phyloP scores from a whole-genome alignment of 768 basidiomycete species.

The Nidula microcarpa region DNA sequence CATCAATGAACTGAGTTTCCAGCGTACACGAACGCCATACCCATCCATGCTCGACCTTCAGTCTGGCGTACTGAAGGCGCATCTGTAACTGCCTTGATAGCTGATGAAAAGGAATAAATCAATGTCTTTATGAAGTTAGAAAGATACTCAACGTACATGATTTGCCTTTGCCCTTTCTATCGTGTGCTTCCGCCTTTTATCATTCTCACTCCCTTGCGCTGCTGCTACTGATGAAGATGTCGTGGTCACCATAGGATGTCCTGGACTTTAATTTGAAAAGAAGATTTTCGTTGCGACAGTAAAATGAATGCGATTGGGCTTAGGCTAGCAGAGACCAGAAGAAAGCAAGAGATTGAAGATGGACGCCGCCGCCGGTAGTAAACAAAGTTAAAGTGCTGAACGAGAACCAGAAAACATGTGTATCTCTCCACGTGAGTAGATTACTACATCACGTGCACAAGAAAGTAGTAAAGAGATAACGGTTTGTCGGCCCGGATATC shows the following conservation, averaged over 20 bases:
- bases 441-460: neutral
- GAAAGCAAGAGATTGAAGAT: neutral
- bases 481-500: too few species aligned
- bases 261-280: neutral
- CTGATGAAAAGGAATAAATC: constrained; percentile 25
- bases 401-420: neutral
- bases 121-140: constrained; percentile 1
- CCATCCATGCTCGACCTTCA: constrained; percentile 84
- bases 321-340: neutral
- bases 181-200: constrained; percentile 45
- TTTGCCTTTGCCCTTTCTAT: constrained; percentile 54
- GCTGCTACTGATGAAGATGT: constrained; percentile 22
- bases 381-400: neutral
- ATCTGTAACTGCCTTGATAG: constrained; percentile 70
- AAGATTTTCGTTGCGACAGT: neutral
- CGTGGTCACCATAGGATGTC: constrained; percentile 25
- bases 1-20: constrained; percentile 2
- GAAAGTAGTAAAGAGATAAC: too few species aligned
- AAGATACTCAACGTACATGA: constrained; percentile 40
- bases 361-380: neutral
- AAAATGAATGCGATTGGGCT: neutral
- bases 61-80: constrained; percentile 70
- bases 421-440: neutral
- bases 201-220: constrained; percentile 27
- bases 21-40: constrained; percentile 33